phyloP scores from a whole-genome alignment of 805 yeast genomes.

The Starmerella apicola region DNA sequence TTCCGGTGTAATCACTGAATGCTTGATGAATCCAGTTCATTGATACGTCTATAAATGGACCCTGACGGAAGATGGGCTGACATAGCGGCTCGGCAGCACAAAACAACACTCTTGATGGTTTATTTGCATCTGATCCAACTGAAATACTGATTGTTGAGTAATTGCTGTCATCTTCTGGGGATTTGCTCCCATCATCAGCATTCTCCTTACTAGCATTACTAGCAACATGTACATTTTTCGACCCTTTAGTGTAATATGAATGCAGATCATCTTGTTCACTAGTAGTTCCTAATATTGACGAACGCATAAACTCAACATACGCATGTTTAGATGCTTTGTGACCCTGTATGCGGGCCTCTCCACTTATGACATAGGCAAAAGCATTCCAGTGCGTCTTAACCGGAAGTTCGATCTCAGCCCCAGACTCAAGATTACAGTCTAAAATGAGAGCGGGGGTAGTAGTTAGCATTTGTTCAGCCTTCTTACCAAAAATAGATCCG shows the following conservation, averaged over 20 bases:
- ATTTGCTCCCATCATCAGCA: not conserved
- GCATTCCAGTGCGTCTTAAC: constrained; percentile 25
- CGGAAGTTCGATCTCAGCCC: constrained; percentile 9
- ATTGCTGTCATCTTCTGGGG: not conserved
- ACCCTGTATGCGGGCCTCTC: constrained; percentile 17
- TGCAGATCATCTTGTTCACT: no score
- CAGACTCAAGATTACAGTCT: constrained; percentile 13
- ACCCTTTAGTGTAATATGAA: not conserved
- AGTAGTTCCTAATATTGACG: no score
- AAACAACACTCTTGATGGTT: constrained; percentile 8
- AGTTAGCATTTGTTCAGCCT: constrained; percentile 16
- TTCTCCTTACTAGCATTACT: not conserved
- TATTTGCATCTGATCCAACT: constrained; percentile 3
- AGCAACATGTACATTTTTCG: no score
- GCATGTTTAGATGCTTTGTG: constrained; percentile 5
- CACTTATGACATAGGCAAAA: constrained; percentile 23
- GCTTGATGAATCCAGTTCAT: constrained; percentile 21
- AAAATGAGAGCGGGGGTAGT: constrained; percentile 16
- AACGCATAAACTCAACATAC: constrained; percentile 18
- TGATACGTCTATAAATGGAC: constrained; percentile 22
- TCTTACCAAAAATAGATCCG: constrained; percentile 15
- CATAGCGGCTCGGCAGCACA: constrained; percentile 19
- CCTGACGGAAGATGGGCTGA: constrained; percentile 23
- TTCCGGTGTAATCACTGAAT: constrained; percentile 18
- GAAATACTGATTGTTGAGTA: constrained; percentile 1